These are phyloP conservation scores for Rhododendron mucronatum DNA, from an alignment of 148 eudicot species.

Conservation along the genomic window DNA sequence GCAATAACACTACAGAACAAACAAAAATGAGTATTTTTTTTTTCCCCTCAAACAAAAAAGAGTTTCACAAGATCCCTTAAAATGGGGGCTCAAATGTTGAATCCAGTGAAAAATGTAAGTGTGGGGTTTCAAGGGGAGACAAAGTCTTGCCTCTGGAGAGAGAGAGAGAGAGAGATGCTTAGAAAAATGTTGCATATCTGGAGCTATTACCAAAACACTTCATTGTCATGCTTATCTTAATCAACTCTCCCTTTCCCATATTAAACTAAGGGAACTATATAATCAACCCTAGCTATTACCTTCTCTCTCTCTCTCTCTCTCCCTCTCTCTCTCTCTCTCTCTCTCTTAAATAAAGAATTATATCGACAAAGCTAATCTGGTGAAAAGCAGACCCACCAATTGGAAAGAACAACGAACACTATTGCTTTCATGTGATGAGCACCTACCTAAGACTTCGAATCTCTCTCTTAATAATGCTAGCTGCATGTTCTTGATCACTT, in stretches of 20 bases:
- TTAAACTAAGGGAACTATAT: slow-evolving; percentile 2
- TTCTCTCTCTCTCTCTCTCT: neutral
- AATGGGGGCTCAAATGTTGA: neutral
- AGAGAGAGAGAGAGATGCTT: neutral
- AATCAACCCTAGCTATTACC: slow-evolving; percentile 2
- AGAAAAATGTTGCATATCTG: slow-evolving; percentile 6
- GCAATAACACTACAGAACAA: neutral
- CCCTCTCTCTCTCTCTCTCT: neutral
- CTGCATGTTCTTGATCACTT: slow-evolving; percentile 27
- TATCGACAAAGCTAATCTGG: slow-evolving; percentile 12
- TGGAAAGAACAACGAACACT: slow-evolving; percentile 1
- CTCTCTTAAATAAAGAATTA: slow-evolving; percentile 9
- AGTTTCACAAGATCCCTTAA: neutral
- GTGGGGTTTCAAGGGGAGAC: slow-evolving; percentile 14
- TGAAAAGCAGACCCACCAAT: slow-evolving; percentile 17
- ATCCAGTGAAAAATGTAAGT: neutral
- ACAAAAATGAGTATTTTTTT: neutral
- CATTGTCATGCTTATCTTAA: slow-evolving; percentile 18
- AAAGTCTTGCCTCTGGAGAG: slow-evolving; percentile 12
- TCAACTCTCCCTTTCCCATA: slow-evolving; percentile 2
- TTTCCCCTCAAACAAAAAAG: neutral
- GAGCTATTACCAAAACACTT: slow-evolving; percentile 1
- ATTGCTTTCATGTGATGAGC: slow-evolving; percentile 33
- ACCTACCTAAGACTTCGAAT: slow-evolving; percentile 20
- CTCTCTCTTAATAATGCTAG: slow-evolving; percentile 8